Evolutionary conservation across 352 stramenopile species (phyloP).

Genomic region (Globisporangium echinulatum): DNA sequence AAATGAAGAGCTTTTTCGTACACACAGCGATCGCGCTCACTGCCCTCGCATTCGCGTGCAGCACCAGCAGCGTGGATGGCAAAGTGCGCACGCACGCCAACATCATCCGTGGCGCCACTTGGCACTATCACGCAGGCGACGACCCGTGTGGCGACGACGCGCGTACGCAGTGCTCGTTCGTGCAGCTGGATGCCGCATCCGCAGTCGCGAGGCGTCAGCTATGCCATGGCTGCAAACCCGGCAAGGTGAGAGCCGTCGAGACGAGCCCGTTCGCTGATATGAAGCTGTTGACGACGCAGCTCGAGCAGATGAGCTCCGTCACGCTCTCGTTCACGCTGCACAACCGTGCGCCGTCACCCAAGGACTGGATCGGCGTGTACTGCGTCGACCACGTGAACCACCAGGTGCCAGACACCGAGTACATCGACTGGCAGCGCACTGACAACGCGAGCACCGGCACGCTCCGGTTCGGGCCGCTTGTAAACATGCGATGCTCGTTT

Average conservation of each 20-base stretch:
- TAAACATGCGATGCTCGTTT: constrained; percentile 25
- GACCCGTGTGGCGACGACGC: constrained; percentile 6
- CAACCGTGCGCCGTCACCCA: constrained; percentile 1
- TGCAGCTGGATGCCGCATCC: background rate
- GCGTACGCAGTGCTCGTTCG: constrained; percentile 11
- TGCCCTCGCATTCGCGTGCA: background rate
- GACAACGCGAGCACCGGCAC: constrained; percentile 1
- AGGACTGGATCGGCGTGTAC: constrained; percentile 15
- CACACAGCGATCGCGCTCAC: background rate
- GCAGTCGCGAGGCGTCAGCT: background rate
- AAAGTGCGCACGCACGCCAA: constrained; percentile 5
- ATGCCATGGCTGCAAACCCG: background rate
- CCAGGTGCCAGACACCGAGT: constrained; percentile 7
- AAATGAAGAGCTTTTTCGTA: background rate
- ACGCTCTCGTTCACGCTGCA: constrained; percentile 11
- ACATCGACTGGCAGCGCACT: constrained; percentile 14
- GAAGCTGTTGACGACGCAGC: constrained; percentile 9
- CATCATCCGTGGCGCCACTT: constrained; percentile 9
- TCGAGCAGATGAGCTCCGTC: constrained; percentile 12
- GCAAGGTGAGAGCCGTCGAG: background rate
- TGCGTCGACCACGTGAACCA: constrained; percentile 11
- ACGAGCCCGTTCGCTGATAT: background rate
- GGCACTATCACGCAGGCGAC: constrained; percentile 5
- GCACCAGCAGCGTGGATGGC: background rate
- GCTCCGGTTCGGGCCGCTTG: constrained; percentile 14